phyloP scores from a whole-genome alignment of 1,139 yeast species.

The Candida glucosophila region DNA sequence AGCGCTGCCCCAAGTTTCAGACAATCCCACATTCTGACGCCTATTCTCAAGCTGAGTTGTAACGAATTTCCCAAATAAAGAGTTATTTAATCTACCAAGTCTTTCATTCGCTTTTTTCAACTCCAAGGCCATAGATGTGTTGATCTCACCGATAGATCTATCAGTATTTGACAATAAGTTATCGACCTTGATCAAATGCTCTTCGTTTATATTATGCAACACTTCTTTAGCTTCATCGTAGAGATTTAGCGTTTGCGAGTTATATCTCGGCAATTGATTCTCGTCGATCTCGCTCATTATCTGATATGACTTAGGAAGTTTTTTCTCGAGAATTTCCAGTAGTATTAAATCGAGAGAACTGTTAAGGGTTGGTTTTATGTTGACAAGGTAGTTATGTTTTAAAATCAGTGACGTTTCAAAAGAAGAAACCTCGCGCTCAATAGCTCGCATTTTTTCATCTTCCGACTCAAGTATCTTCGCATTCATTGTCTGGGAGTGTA shows the following conservation, averaged over 20 bases:
- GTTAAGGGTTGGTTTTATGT: too few relatives aligned
- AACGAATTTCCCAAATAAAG: conserved; percentile 22
- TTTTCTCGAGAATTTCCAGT: conserved; percentile 14
- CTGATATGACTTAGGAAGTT: conserved; percentile 17
- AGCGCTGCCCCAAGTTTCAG: conserved; percentile 19
- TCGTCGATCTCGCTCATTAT: conserved; percentile 24
- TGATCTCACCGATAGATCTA: conserved; percentile 72
- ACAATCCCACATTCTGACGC: conserved; percentile 14
- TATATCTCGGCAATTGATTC: conserved; percentile 28
- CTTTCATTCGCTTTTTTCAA: conserved; percentile 63
- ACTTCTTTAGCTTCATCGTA: conserved; percentile 29
- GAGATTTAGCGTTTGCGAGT: conserved; percentile 23
- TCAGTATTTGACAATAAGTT: conserved; percentile 63
- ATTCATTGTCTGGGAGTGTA: too few relatives aligned
- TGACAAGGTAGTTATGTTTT: too few relatives aligned
- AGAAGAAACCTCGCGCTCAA: too few relatives aligned
- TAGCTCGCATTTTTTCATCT: too few relatives aligned
- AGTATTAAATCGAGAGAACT: too few relatives aligned
- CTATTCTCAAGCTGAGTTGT: conserved; percentile 13
- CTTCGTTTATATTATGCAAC: conserved; percentile 33
- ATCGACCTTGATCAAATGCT: conserved; percentile 48
- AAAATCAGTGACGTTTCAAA: too few relatives aligned
- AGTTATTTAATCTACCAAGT: conserved; percentile 45
- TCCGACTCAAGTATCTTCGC: too few relatives aligned
- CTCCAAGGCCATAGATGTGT: conserved; percentile 70